Evolutionary conservation across 2,329 filamentous ascomycete genomes (phyloP).

Genomic region (Arthrobotrys entomopaga): DNA sequence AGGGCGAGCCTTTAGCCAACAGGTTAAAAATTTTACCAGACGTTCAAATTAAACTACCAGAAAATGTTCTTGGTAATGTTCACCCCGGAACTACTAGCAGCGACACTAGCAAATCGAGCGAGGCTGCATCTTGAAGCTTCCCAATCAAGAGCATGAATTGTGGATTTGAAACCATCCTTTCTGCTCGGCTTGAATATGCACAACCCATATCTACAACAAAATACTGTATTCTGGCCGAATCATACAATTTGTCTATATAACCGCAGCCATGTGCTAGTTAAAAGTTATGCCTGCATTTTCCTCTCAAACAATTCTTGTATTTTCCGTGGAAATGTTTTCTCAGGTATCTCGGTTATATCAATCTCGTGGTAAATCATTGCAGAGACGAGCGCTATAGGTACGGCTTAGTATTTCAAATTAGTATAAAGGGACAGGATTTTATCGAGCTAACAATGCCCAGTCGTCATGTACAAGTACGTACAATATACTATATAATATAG

Average conservation of each 20-base stretch:
- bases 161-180: not conserved
- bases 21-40: constrained; percentile 71
- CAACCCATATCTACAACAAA: not conserved
- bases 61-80: constrained; percentile 57
- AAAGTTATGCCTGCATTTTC: no score
- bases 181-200: not conserved
- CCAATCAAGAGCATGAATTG: not conserved
- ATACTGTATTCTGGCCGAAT: not conserved
- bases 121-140: constrained; percentile 25
- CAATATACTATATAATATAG: no score
- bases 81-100: constrained; percentile 22
- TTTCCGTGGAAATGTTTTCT: no score
- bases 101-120: constrained; percentile 29
- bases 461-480: no score
- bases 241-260: not conserved
- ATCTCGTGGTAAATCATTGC: no score
- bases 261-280: no score
- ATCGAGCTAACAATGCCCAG: no score
- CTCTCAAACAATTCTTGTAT: no score
- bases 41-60: constrained; percentile 75
- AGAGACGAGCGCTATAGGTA: no score
- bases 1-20: constrained; percentile 80
- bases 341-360: no score
- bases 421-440: no score
- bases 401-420: no score